Conservation (phyloP, 1,139 yeast genomes). For the Yamadazyma sp. region DNA sequence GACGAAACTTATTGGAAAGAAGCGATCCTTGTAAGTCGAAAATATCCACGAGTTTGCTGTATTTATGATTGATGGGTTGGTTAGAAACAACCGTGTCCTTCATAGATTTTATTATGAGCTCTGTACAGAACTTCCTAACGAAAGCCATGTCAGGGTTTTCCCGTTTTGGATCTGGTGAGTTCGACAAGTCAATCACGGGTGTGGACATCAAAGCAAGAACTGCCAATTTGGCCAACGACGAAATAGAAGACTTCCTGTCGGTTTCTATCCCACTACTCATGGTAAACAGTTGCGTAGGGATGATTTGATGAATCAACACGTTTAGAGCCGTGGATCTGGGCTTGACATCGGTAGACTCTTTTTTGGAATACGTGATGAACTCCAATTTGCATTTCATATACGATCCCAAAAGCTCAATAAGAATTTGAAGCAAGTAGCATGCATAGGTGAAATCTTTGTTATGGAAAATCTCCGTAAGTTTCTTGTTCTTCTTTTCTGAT, state of each 20-base stretch:
- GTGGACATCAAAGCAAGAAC: constrained; percentile 65
- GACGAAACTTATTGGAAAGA: constrained; percentile 42
- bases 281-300: constrained; percentile 53
- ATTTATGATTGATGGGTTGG: constrained; percentile 32
- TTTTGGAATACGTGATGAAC: constrained; percentile 73
- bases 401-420: constrained; percentile 74
- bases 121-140: constrained; percentile 73
- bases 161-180: constrained; percentile 44
- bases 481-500: constrained; percentile 20
- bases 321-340: constrained; percentile 80
- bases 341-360: constrained; percentile 34
- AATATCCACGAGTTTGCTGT: constrained; percentile 58
- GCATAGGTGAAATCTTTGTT: constrained; percentile 60
- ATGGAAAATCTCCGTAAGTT: constrained; percentile 31
- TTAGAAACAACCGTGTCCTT: constrained; percentile 44
- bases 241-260: constrained; percentile 45
- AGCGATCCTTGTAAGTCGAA: constrained; percentile 52
- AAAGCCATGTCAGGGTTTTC: constrained; percentile 70
- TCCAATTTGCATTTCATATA: constrained; percentile 82
- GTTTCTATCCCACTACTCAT: constrained; percentile 29
- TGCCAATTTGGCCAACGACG: constrained; percentile 52
- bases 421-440: constrained; percentile 63
- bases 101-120: constrained; percentile 62
- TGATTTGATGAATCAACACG: constrained; percentile 70
- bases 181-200: constrained; percentile 39